These are phyloP conservation scores for Aspergillus coremiiformis DNA, from an alignment of 495 filamentous ascomycete species.

Conservation along the genomic window DNA sequence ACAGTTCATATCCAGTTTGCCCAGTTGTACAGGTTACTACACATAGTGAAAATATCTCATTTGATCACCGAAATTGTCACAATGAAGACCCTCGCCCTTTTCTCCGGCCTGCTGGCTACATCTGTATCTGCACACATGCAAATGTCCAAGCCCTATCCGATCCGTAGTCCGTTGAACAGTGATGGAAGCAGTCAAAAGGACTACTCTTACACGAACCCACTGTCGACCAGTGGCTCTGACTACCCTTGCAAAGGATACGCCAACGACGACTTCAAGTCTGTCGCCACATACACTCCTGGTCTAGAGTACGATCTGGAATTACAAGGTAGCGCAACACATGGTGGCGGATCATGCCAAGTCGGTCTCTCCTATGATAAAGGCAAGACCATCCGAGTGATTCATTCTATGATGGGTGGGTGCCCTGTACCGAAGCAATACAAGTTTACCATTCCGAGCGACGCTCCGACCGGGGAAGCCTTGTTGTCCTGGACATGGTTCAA, in stretches of 20 bases:
- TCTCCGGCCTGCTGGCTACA: conserved; percentile 31
- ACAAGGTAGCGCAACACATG: conserved; percentile 59
- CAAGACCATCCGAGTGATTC: conserved; percentile 69
- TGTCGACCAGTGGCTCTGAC: conserved; percentile 34
- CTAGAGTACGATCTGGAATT: conserved; percentile 33
- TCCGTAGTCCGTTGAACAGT: conserved; percentile 42
- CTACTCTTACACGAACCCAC: conserved; percentile 45
- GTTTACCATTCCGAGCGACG: conserved; percentile 41
- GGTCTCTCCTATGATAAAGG: conserved; percentile 69
- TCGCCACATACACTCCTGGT: conserved; percentile 39
- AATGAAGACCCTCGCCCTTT: conserved; percentile 34
- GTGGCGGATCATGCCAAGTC: conserved; percentile 83
- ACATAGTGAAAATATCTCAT: not conserved
- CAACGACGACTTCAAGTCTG: conserved; percentile 37
- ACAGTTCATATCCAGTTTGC: not conserved
- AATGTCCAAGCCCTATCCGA: conserved; percentile 39
- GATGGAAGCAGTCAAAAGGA: conserved; percentile 32
- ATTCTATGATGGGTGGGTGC: conserved; percentile 77
- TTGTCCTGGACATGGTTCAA: conserved; percentile 92
- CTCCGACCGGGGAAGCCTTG: conserved; percentile 47
- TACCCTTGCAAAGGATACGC: conserved; percentile 50
- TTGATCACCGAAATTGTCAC: conserved; percentile 8
- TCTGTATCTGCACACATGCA: conserved; percentile 40
- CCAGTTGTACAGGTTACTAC: not conserved
- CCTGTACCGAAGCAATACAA: conserved; percentile 49